Base-by-base conservation (phyloP, 768 basidiomycete species). In the Botryobasidium botryosum region DNA sequence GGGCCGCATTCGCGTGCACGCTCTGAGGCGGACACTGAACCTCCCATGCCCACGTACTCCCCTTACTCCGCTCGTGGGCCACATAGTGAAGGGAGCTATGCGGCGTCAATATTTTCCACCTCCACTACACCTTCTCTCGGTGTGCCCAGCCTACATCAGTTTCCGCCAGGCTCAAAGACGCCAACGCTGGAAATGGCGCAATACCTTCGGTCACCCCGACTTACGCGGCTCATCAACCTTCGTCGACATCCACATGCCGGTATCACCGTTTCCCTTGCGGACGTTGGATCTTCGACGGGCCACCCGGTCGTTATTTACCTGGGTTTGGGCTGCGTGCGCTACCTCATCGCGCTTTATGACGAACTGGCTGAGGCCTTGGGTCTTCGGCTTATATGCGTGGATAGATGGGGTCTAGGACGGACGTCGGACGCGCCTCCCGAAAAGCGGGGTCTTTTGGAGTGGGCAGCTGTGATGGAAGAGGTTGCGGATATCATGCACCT, bases 371-470 rank as follows among this genome's bases (percentile, higher is more conserved):
- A 79, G 48, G 81, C 79, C 46, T 62, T 92, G 47, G 79, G 79
- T 4, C 68, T 99, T 28, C 68, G 92, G 45, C 66, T 99, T 44
- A 90, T 99, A 54, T 91, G 90, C 37, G 79, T 99, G 52, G 92
- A 99, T 61, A 72, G 92, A 71, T 87, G 94, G 92, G 92, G 94
- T 12, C 67, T 94, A 17, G 92, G 92, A 23, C 75, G 79, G 45
- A 94, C 90, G 10, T 76, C 79, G 53, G 72, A 74, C 20, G 58
- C 64, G 1, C 48, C 51, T 54, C 69, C 26, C 68, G 73, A 40
- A 66, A 73, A 47, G 74, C 72, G 80, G 52, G 87, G 86, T 10
- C 78, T 94, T 47, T 71, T 79, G 49, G 82, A 88, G 55, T 99
- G 92, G 92, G 78, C 87, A 6, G 69, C 69, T 3, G 79, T 88